Base-by-base conservation (phyloP, 257 asterid species). In the Nemophila menziesii region DNA sequence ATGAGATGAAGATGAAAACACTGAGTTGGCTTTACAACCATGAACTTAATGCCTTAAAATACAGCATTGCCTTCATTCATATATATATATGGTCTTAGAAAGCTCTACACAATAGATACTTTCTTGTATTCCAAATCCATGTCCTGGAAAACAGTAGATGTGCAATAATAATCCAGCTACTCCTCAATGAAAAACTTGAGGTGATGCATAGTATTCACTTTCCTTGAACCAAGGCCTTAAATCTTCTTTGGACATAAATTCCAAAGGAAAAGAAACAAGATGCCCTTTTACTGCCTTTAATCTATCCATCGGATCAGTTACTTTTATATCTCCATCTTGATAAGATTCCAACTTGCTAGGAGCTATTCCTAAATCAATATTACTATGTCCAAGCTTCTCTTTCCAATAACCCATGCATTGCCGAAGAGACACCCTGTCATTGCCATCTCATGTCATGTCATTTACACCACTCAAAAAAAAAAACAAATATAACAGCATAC, bases 231-330 rank as follows among this genome's bases (percentile, higher is more conserved):
- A 84, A 5, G 98, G 95, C 66, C 98, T 80, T 52, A 84, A 49
- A 62, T 89, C 98, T 71, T 89, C 98, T 60, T 61, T 70, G 76
- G 64, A 70, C 98, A 89, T 84, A 49, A 89, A 89, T 44, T 89
- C 92, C 77, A 84, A 57, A 18, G 98, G 95, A 56, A 75, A 89
- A 36, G 95, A 80, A 67, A 89, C 98, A 17, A 89, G 94, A 73
- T 84, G 86, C 13, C 98, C 98, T 62, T 68, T 80, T 33, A 80
- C 74, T 5, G 78, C 58, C 64, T 56, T 45, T 48, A 89, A 61
- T 57, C 90, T 84, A 54, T 80, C 95, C 90, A 89, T 64, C 33
- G 98, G 94, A 57, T 89, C 90, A n/a, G 79, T 58, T 66, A 57
- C 60, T 34, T 67, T 64, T 2, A 75, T 42, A 53, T 72, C 86